These are phyloP conservation scores for Smittium culicis DNA, from an alignment of 371 early-diverging fungal genomes.

Conservation along the genomic window DNA sequence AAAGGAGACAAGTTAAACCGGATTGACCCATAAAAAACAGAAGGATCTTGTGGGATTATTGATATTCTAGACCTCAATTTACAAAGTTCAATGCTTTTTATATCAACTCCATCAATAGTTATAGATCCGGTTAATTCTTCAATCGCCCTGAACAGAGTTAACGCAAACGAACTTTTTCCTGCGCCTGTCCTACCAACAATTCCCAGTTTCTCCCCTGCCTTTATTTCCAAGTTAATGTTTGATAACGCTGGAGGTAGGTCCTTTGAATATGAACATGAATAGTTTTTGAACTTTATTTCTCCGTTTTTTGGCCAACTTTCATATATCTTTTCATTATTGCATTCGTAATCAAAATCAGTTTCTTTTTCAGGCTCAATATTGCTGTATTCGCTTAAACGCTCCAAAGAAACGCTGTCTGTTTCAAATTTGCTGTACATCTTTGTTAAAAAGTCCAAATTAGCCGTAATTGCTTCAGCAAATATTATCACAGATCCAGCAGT, in stretches of 20 bases:
- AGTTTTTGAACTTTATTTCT: constrained; percentile 47
- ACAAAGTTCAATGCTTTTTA: constrained; percentile 49
- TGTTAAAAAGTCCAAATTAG: no score
- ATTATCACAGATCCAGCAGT: constrained; percentile 66
- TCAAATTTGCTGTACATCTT: no score
- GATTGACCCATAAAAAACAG: constrained; percentile 67
- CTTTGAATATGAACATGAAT: constrained; percentile 46
- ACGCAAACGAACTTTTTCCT: constrained; percentile 76
- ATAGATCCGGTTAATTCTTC: constrained; percentile 54
- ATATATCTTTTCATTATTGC: background rate
- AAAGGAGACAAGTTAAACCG: constrained; percentile 71
- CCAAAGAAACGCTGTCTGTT: constrained; percentile 81
- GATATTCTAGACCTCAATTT: constrained; percentile 60
- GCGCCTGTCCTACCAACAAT: constrained; percentile 86
- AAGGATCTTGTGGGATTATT: constrained; percentile 93
- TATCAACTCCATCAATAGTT: constrained; percentile 69
- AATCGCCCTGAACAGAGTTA: constrained; percentile 77
- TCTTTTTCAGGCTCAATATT: constrained; percentile 34
- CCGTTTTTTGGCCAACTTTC: constrained; percentile 44
- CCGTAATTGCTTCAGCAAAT: constrained; percentile 60
- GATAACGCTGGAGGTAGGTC: constrained; percentile 52
- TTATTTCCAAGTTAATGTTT: constrained; percentile 46
- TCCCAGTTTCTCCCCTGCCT: constrained; percentile 65
- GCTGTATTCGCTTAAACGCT: constrained; percentile 63
- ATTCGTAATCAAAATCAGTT: background rate